Evolutionary conservation across 345 rosid species (phyloP).

Genomic region (Sisymbrium altissimum): DNA sequence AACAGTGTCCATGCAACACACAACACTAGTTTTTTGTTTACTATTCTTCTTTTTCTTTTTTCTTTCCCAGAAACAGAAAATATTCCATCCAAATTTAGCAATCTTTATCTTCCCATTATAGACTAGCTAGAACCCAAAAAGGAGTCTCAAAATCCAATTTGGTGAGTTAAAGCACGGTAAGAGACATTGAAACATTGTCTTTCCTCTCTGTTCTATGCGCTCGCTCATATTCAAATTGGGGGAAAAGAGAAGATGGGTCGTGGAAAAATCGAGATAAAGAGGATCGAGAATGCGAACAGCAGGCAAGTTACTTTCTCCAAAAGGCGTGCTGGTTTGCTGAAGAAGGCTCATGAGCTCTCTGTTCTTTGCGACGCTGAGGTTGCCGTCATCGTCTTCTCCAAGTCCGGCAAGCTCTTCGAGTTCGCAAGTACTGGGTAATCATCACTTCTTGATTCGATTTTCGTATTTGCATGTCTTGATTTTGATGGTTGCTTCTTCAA

Average conservation of each 20-base stretch:
- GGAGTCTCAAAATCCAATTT: constrained; percentile 26
- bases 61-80: constrained; percentile 5
- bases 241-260: constrained; percentile 56
- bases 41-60: constrained; percentile 28
- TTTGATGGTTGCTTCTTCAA: background rate
- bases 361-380: constrained; percentile 93
- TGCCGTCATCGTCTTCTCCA: constrained; percentile 89
- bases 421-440: constrained; percentile 67
- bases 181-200: background rate
- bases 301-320: constrained; percentile 98
- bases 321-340: constrained; percentile 85
- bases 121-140: constrained; percentile 10
- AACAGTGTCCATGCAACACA: constrained; percentile 59
- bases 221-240: background rate
- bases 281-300: constrained; percentile 89
- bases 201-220: background rate
- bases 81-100: constrained; percentile 43
- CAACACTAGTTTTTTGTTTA: constrained; percentile 36
- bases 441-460: background rate
- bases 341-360: constrained; percentile 86
- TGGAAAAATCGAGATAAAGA: constrained; percentile 93
- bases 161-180: background rate
- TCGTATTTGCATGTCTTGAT: background rate
- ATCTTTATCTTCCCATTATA: constrained; percentile 26
- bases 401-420: constrained; percentile 89